Evolutionary conservation across 108 stramenopile genomes (phyloP).

Genomic region (Thalassiosira profunda): DNA sequence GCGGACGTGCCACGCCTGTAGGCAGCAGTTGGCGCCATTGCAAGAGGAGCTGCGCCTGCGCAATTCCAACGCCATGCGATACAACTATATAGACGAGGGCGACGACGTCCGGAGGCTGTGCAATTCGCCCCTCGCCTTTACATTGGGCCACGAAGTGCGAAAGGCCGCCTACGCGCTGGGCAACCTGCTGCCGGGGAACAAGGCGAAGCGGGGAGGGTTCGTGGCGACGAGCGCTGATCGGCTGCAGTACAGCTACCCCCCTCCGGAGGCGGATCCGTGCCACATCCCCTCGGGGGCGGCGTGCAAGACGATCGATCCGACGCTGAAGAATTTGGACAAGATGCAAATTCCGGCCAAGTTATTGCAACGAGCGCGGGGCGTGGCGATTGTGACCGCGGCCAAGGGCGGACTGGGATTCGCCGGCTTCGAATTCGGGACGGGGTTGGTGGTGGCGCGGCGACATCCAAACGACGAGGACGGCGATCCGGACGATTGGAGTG

Average conservation of each 20-base stretch:
- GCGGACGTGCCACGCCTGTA: conserved; percentile 67
- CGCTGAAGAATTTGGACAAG: conserved; percentile 75
- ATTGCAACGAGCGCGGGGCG: conserved; percentile 76
- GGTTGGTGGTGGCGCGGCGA: conserved; percentile 82
- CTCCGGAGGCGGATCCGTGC: conserved; percentile 17
- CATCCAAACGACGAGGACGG: conserved; percentile 10
- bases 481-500: conserved; percentile 72
- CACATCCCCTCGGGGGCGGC: conserved; percentile 11
- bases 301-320: conserved; percentile 57
- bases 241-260: conserved; percentile 25
- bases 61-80: conserved; percentile 85
- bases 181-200: conserved; percentile 75
- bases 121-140: conserved; percentile 89
- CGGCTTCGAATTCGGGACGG: conserved; percentile 91
- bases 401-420: conserved; percentile 88
- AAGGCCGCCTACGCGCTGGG: conserved; percentile 89
- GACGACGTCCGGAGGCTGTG: conserved; percentile 58
- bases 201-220: background rate
- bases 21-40: conserved; percentile 53
- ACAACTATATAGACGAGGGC: conserved; percentile 86
- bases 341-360: conserved; percentile 79
- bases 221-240: background rate
- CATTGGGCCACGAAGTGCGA: conserved; percentile 90
- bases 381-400: conserved; percentile 82
- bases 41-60: conserved; percentile 72